phyloP scores from a whole-genome alignment of 2,329 filamentous ascomycete genomes.

The Alternaria conjuncta region DNA sequence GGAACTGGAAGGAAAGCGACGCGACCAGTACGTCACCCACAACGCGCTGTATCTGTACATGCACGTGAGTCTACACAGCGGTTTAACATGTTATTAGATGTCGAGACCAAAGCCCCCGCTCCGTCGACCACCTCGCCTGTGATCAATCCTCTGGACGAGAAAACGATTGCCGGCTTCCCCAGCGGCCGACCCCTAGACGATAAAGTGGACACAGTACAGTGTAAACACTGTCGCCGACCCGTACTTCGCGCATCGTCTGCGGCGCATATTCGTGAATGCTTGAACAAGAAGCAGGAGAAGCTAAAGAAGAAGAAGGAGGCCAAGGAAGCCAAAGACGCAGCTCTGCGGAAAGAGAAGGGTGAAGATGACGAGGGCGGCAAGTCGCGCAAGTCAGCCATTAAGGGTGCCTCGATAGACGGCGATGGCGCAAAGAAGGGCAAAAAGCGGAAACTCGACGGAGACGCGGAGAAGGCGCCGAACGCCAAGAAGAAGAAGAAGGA shows the following conservation, averaged over 20 bases:
- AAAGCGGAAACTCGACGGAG: slow-evolving; percentile 57
- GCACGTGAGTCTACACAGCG: not conserved
- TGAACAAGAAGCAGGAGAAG: slow-evolving; percentile 79
- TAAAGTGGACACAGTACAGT: slow-evolving; percentile 75
- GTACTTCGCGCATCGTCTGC: slow-evolving; percentile 77
- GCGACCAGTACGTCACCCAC: slow-evolving; percentile 61
- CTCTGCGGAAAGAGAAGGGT: slow-evolving; percentile 55
- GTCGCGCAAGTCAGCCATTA: slow-evolving; percentile 51
- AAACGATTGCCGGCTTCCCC: slow-evolving; percentile 77
- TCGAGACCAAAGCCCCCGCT: slow-evolving; percentile 33
- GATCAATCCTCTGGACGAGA: slow-evolving; percentile 72
- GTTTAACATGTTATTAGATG: slow-evolving; percentile 24
- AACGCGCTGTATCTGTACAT: not conserved
- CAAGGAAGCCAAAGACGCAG: slow-evolving; percentile 61
- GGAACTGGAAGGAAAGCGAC: slow-evolving; percentile 73
- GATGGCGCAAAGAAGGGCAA: slow-evolving; percentile 53
- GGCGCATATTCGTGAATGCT: slow-evolving; percentile 81
- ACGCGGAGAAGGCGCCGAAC: slow-evolving; percentile 82
- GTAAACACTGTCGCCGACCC: slow-evolving; percentile 94
- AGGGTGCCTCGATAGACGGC: slow-evolving; percentile 47
- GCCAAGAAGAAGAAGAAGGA: slow-evolving; percentile 92
- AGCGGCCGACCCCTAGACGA: slow-evolving; percentile 85
- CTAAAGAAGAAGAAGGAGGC: slow-evolving; percentile 68
- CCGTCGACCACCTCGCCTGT: slow-evolving; percentile 43
- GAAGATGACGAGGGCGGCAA: slow-evolving; percentile 52